These are phyloP conservation scores for Ganoderma multipileum DNA, from an alignment of 1,284 basidiomycete species.

Conservation along the genomic window DNA sequence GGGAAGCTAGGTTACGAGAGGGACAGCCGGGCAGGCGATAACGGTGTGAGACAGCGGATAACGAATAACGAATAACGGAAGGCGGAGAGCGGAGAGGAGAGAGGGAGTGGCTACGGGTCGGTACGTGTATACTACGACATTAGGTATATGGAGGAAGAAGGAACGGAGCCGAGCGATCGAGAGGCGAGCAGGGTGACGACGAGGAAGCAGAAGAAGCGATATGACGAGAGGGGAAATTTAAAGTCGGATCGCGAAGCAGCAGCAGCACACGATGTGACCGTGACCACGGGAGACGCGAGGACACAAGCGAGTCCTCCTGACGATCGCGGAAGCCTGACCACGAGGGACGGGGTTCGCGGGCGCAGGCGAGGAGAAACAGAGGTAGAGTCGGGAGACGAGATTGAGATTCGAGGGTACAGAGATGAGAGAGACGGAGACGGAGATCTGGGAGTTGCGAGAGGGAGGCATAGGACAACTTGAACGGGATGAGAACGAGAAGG, in stretches of 20 bases:
- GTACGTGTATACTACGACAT: not conserved
- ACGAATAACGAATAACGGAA: not conserved
- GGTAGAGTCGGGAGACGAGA: not conserved
- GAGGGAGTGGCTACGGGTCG: not conserved
- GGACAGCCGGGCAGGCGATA: not conserved
- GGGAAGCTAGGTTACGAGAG: not conserved
- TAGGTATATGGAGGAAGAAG: not conserved
- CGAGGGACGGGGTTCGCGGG: not conserved
- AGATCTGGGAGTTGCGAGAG: not conserved
- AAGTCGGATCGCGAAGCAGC: constrained; percentile 1
- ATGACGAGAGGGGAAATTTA: not conserved
- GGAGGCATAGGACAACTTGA: not conserved
- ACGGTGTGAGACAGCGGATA: not conserved
- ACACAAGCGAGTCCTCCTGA: constrained; percentile 2
- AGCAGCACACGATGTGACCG: constrained; percentile 5
- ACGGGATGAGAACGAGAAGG: not conserved
- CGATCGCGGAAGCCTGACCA: constrained; percentile 5
- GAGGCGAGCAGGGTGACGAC: not conserved
- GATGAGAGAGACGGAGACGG: not conserved
- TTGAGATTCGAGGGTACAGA: not conserved
- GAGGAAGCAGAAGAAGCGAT: too few relatives aligned
- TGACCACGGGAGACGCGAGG: not conserved
- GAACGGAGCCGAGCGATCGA: not conserved
- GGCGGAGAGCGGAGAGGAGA: not conserved
- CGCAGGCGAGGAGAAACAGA: not conserved